These are phyloP conservation scores for Byssoonygena ceratinophila DNA, from an alignment of 2,329 filamentous ascomycete genomes.

Conservation along the genomic window DNA sequence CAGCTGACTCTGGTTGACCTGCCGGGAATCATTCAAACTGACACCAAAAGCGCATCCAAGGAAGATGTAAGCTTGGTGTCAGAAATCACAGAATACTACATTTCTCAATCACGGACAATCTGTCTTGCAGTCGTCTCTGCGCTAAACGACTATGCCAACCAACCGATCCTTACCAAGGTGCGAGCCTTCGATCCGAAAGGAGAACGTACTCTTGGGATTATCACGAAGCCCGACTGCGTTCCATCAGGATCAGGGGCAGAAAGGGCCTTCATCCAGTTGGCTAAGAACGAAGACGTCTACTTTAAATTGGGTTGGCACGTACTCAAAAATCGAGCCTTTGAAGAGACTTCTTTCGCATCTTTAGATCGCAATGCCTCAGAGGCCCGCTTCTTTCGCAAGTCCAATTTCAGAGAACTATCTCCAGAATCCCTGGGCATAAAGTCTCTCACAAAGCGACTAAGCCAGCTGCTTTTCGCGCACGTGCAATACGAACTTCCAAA, in stretches of 20 bases:
- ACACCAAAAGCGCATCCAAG: conserved; percentile 12
- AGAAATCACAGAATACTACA: conserved; percentile 36
- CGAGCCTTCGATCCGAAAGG: conserved; percentile 21
- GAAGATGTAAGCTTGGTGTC: conserved; percentile 17
- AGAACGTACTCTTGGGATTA: conserved; percentile 24
- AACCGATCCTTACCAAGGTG: conserved; percentile 42
- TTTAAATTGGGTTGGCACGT: conserved; percentile 25
- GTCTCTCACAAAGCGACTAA: conserved; percentile 1
- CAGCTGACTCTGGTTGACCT: conserved; percentile 18
- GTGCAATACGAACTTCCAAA: conserved; percentile 20
- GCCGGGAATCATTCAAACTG: conserved; percentile 25
- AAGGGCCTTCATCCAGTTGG: conserved; percentile 18
- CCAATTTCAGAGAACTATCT: conserved; percentile 3
- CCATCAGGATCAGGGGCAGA: conserved; percentile 21
- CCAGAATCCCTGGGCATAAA: conserved; percentile 3
- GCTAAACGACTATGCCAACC: conserved; percentile 45
- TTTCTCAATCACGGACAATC: conserved; percentile 46
- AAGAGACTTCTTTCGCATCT: conserved; percentile 1
- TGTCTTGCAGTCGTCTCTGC: conserved; percentile 48
- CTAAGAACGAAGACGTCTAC: conserved; percentile 20
- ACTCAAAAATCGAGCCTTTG: conserved; percentile 17
- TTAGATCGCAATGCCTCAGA: conserved; percentile 7
- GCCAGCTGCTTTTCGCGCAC: conserved; percentile 20
- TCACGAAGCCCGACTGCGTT: conserved; percentile 27
- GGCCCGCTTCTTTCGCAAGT: conserved; percentile 2